These are phyloP conservation scores for Lasiosphaeris hirsuta DNA, from an alignment of 495 filamentous ascomycete genomes.

Conservation along the genomic window DNA sequence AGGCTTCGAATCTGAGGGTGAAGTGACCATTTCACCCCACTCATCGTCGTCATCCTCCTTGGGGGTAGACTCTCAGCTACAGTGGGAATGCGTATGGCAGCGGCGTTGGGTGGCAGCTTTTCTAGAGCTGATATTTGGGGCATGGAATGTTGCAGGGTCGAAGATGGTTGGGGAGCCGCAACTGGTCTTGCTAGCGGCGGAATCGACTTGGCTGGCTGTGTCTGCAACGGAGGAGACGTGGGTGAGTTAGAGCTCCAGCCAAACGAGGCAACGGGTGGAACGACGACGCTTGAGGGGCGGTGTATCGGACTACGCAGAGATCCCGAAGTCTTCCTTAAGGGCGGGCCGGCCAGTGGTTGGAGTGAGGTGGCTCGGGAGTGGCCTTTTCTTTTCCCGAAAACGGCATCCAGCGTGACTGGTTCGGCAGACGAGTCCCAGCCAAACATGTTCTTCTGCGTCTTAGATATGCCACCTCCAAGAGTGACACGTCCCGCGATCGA, in stretches of 20 bases:
- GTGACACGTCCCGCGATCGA: slow-evolving; percentile 48
- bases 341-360: neutral
- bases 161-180: neutral
- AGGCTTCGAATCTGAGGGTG: slow-evolving; percentile 31
- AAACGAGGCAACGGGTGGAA: slow-evolving; percentile 30
- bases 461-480: slow-evolving; percentile 41
- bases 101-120: too few species aligned
- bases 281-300: slow-evolving; percentile 17
- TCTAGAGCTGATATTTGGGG: too few species aligned
- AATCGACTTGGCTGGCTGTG: neutral
- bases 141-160: too few species aligned
- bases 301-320: slow-evolving; percentile 13
- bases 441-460: slow-evolving; percentile 47
- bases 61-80: too few species aligned
- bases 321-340: slow-evolving; percentile 9
- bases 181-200: neutral
- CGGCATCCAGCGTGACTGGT: slow-evolving; percentile 43
- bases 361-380: slow-evolving; percentile 24
- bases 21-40: slow-evolving; percentile 56
- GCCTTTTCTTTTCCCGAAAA: slow-evolving; percentile 37
- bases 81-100: too few species aligned
- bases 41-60: slow-evolving; percentile 46
- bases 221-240: neutral
- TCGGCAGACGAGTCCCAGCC: slow-evolving; percentile 51
- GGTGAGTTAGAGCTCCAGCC: slow-evolving; percentile 33